Conservation (phyloP, 164 flowering plant species). For the Annona squamosa region DNA sequence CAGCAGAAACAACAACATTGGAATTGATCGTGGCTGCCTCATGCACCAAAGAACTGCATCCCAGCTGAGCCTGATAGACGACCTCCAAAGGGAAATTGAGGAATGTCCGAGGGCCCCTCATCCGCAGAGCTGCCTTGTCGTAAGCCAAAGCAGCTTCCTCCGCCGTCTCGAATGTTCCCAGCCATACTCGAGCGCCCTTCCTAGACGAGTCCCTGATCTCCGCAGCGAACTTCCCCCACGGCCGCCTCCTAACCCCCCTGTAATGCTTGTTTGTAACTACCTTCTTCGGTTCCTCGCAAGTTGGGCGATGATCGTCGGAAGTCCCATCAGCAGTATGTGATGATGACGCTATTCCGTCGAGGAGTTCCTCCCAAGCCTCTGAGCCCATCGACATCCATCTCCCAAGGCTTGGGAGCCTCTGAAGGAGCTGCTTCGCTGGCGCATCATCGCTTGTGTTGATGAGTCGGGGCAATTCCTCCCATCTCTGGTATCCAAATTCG, state of each 20-base stretch:
- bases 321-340: conserved; percentile 8
- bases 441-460: conserved; percentile 27
- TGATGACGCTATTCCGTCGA: conserved; percentile 14
- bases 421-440: conserved; percentile 19
- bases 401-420: conserved; percentile 63
- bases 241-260: conserved; percentile 69
- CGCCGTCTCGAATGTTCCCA: conserved; percentile 67
- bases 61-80: conserved; percentile 8
- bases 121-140: conserved; percentile 70
- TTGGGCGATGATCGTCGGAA: conserved; percentile 2
- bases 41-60: no score
- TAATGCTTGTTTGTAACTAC: conserved; percentile 29
- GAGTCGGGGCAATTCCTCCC: conserved; percentile 48
- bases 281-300: conserved; percentile 9
- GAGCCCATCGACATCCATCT: conserved; percentile 49
- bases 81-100: conserved; percentile 57
- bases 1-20: no score
- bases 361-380: conserved; percentile 45
- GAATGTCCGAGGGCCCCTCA: conserved; percentile 59
- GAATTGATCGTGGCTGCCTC: no score
- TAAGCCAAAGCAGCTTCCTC: conserved; percentile 82
- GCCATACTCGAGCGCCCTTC: conserved; percentile 69
- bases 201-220: conserved; percentile 69
- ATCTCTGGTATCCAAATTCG: conserved; percentile 12
- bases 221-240: conserved; percentile 82